These are phyloP conservation scores for Eucalyptus shirleyi DNA, from an alignment of 345 rosid species.

Conservation along the genomic window DNA sequence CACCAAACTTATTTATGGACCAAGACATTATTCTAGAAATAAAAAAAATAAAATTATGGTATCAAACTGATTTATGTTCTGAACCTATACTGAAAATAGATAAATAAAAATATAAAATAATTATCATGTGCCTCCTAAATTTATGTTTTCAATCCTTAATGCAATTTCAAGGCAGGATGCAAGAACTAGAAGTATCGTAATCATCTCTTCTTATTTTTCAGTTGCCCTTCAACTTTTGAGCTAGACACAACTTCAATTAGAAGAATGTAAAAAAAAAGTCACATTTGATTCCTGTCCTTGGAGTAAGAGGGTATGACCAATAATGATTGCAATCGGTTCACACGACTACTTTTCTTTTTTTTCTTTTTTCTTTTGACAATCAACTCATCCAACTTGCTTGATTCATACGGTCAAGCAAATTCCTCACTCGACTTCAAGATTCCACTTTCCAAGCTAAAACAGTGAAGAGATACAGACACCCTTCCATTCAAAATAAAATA, in stretches of 20 bases:
- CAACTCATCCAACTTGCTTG: not conserved
- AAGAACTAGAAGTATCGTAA: not conserved
- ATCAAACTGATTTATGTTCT: too few relatives aligned
- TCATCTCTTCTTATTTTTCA: not conserved
- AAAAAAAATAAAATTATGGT: too few relatives aligned
- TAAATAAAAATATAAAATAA: too few relatives aligned
- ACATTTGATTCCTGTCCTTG: not conserved
- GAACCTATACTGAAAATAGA: too few relatives aligned
- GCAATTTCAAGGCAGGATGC: not conserved
- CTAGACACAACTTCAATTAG: not conserved
- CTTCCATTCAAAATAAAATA: not conserved
- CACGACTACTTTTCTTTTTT: not conserved
- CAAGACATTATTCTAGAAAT: too few relatives aligned
- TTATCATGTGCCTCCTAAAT: too few relatives aligned
- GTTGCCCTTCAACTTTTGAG: not conserved
- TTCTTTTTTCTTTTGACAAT: not conserved
- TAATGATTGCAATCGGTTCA: not conserved
- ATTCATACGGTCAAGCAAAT: not conserved
- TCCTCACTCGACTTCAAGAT: not conserved
- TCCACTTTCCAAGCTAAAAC: not conserved
- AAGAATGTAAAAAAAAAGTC: not conserved
- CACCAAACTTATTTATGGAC: too few relatives aligned
- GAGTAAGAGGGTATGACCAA: not conserved
- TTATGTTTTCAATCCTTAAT: not conserved
- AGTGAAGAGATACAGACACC: not conserved